These are phyloP conservation scores for Moricandia arvensis DNA, from an alignment of 345 rosid species.

Conservation along the genomic window DNA sequence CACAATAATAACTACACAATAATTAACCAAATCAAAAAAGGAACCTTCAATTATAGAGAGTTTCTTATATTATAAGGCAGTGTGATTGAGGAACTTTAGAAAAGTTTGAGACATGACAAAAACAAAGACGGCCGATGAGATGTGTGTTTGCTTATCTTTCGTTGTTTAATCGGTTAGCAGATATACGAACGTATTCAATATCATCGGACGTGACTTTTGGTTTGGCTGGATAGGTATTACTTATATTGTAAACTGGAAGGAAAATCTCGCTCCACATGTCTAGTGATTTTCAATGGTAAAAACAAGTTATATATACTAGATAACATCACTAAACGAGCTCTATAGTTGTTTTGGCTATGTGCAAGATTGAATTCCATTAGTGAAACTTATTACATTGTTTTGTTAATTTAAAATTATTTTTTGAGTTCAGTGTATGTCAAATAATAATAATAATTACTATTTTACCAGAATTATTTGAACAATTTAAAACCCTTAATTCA, in stretches of 20 bases:
- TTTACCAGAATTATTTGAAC: background rate
- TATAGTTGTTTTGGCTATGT: background rate
- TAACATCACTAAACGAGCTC: background rate
- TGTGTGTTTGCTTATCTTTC: slow-evolving; percentile 15
- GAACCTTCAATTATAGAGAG: background rate
- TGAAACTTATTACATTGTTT: background rate
- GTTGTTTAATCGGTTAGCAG: background rate
- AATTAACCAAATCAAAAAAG: background rate
- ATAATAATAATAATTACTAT: background rate
- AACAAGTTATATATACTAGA: background rate
- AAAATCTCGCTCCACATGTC: background rate
- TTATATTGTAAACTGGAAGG: background rate
- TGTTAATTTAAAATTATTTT: background rate
- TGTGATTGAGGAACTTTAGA: background rate
- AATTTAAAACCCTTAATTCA: background rate
- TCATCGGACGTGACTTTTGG: background rate
- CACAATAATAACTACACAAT: background rate
- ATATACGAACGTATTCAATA: background rate
- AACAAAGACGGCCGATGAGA: slow-evolving; percentile 3
- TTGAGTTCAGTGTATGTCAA: background rate
- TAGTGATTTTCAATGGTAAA: background rate
- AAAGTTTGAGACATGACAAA: background rate
- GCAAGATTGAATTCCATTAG: too few relatives aligned
- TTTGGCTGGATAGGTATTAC: background rate
- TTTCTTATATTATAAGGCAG: background rate